Evolutionary conservation across 2,329 filamentous ascomycete genomes (phyloP).

Genomic region (Madurella fahalii): DNA sequence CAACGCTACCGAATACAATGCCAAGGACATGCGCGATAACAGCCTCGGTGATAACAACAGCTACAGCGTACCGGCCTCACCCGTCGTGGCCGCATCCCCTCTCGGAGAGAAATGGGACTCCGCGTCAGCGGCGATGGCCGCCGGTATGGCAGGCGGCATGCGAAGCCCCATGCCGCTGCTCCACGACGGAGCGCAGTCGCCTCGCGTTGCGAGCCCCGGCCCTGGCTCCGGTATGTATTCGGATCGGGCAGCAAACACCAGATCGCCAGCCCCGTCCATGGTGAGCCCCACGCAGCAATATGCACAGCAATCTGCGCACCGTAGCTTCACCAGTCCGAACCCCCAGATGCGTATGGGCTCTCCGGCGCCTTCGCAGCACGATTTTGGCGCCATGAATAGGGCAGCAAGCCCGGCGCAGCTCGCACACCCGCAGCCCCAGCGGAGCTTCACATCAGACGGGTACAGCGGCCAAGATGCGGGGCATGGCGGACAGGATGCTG

Average conservation of each 20-base stretch:
- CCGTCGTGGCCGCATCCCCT: slow-evolving; percentile 23
- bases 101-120: slow-evolving; percentile 31
- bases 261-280: slow-evolving; percentile 17
- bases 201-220: slow-evolving; percentile 21
- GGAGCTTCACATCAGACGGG: slow-evolving; percentile 24
- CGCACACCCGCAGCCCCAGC: slow-evolving; percentile 23
- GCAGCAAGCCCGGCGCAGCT: slow-evolving; percentile 28
- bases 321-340: slow-evolving; percentile 29
- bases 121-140: slow-evolving; percentile 15
- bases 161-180: slow-evolving; percentile 29
- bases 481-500: neutral
- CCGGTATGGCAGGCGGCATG: slow-evolving; percentile 18
- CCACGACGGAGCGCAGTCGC: slow-evolving; percentile 24
- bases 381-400: slow-evolving; percentile 20
- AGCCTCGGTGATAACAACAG: slow-evolving; percentile 28
- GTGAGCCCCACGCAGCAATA: slow-evolving; percentile 18
- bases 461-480: slow-evolving; percentile 6
- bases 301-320: slow-evolving; percentile 20
- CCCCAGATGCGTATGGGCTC: slow-evolving; percentile 28
- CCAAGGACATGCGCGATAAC: slow-evolving; percentile 32
- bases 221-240: slow-evolving; percentile 3
- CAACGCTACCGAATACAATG: slow-evolving; percentile 36
- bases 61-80: slow-evolving; percentile 32
- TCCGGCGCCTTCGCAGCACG: slow-evolving; percentile 24
- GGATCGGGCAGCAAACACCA: slow-evolving; percentile 6